Conservation (phyloP, 2,329 filamentous ascomycete species). For the Tricladium varicosporioides region DNA sequence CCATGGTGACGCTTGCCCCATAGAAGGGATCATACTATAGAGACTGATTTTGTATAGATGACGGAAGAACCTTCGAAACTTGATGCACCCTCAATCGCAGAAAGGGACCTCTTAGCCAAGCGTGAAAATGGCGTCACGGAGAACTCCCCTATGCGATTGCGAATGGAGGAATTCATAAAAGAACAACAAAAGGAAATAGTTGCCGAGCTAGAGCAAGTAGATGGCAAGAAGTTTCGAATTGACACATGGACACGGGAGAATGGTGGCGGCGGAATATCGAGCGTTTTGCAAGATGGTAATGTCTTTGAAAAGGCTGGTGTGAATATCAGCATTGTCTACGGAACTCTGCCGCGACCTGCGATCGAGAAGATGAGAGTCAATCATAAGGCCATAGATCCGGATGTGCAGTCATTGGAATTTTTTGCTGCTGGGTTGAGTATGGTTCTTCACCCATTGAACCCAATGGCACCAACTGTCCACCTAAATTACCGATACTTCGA, state of each 20-base stretch:
- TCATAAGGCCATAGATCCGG: slow-evolving; percentile 82
- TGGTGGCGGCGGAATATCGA: slow-evolving; percentile 90
- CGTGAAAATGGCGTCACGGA: slow-evolving; percentile 72
- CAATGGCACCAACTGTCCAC: slow-evolving; percentile 96
- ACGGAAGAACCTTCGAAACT: slow-evolving; percentile 40
- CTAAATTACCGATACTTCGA: slow-evolving; percentile 99
- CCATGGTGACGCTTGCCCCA: slow-evolving; percentile 40
- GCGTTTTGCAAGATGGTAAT: slow-evolving; percentile 91
- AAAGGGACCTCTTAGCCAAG: slow-evolving; percentile 79
- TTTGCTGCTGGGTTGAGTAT: slow-evolving; percentile 92
- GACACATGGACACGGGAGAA: slow-evolving; percentile 87
- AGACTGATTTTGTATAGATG: slow-evolving; percentile 26
- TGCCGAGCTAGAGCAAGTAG: slow-evolving; percentile 75
- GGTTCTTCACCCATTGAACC: slow-evolving; percentile 90
- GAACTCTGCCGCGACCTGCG: slow-evolving; percentile 79
- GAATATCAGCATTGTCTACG: slow-evolving; percentile 93
- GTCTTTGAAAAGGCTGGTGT: slow-evolving; percentile 98
- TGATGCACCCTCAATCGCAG: slow-evolving; percentile 72
- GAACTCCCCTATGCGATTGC: slow-evolving; percentile 89
- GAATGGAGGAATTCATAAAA: slow-evolving; percentile 96
- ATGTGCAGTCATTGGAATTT: slow-evolving; percentile 84
- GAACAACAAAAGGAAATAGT: slow-evolving; percentile 89
- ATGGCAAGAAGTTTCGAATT: slow-evolving; percentile 75
- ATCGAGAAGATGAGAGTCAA: slow-evolving; percentile 93
- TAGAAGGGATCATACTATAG: slow-evolving; percentile 7